Evolutionary conservation across 306 rosid species (phyloP).

Genomic region (Parietaria judaica): DNA sequence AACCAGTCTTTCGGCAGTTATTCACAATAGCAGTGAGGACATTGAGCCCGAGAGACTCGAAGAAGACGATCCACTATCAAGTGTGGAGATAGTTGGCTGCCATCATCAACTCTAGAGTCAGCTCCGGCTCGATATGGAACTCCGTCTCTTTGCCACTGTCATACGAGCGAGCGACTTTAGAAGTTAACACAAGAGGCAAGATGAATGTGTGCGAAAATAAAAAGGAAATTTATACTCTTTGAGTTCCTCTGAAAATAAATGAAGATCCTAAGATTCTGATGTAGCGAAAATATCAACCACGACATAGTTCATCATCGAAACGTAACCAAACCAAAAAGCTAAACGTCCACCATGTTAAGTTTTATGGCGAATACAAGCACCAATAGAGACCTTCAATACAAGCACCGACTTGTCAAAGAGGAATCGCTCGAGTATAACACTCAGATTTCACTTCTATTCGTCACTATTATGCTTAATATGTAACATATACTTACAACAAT

Average conservation of each 20-base stretch:
- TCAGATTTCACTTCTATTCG: no score
- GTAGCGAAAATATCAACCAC: no score
- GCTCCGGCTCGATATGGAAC: conserved; percentile 83
- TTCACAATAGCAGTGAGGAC: conserved; percentile 23
- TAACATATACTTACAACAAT: no score
- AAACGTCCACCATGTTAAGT: no score
- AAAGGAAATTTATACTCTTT: neutral
- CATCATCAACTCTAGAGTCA: conserved; percentile 90
- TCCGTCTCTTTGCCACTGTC: conserved; percentile 80
- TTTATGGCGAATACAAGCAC: no score
- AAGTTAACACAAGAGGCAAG: conserved; percentile 4
- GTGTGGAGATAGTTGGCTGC: conserved; percentile 94
- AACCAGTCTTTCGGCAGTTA: conserved; percentile 1
- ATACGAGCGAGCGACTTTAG: conserved; percentile 14
- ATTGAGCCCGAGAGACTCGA: conserved; percentile 13
- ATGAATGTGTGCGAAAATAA: neutral
- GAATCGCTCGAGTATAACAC: no score
- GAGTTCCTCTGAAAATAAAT: neutral
- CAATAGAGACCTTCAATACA: no score
- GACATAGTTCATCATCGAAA: no score
- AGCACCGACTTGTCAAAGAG: no score
- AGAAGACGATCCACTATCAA: conserved; percentile 25
- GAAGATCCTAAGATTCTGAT: neutral
- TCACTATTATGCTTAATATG: no score
- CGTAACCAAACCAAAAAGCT: no score